Percentiles rank a stretch among this genome's conserved stretches.
These are phyloP conservation scores for Saitozyma podzolica DNA, from an alignment of 768 basidiomycete genomes.

Conservation along the genomic window DNA sequence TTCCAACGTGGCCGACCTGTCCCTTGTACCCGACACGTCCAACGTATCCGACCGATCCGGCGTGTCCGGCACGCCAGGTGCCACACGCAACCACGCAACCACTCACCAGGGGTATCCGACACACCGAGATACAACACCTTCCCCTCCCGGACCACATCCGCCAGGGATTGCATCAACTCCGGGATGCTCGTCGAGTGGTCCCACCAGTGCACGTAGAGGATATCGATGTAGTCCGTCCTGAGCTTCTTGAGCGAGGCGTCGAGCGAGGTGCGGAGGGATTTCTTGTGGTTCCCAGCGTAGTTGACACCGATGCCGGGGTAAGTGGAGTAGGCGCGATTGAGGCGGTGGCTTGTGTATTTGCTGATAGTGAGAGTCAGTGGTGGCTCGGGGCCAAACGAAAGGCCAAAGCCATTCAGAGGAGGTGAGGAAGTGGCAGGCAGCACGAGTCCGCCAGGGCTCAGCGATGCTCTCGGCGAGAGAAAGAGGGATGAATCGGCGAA, in stretches of 20 bases:
- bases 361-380: constrained; percentile 4
- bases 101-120: constrained; percentile 36
- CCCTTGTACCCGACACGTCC: too few relatives aligned
- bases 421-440: neutral
- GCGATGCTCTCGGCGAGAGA: too few relatives aligned
- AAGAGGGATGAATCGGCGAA: neutral
- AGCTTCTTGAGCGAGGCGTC: constrained; percentile 37
- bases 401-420: constrained; percentile 13
- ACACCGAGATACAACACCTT: constrained; percentile 53
- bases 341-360: constrained; percentile 27
- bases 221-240: constrained; percentile 36
- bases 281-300: constrained; percentile 59
- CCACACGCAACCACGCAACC: neutral
- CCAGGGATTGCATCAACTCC: constrained; percentile 63
- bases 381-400: constrained; percentile 8
- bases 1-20: neutral
- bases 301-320: constrained; percentile 38
- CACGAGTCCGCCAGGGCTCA: too few relatives aligned
- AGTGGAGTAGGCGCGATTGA: constrained; percentile 13
- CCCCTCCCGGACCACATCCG: constrained; percentile 59
- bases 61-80: too few relatives aligned
- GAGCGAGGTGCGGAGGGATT: constrained; percentile 55
- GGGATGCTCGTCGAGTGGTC: constrained; percentile 60
- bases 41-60: too few relatives aligned
- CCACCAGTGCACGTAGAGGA: constrained; percentile 53